These are phyloP conservation scores for Pleurotus salmoneostramineus DNA, from an alignment of 768 basidiomycete genomes.

Conservation along the genomic window DNA sequence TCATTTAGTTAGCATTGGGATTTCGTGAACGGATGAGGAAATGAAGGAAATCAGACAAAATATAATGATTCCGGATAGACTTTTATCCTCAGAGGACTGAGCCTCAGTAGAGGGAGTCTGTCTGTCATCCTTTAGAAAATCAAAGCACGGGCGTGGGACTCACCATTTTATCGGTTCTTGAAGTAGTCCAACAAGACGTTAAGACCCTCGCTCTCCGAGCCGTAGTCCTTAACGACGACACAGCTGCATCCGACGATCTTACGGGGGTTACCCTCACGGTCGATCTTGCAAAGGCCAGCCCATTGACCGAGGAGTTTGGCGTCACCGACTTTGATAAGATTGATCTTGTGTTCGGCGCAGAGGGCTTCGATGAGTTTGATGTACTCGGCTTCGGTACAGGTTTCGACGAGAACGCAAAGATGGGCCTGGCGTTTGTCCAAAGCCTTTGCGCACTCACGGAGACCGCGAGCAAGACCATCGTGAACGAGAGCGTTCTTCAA, in stretches of 20 bases:
- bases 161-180: conserved; percentile 76
- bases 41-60: conserved; percentile 53
- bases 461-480: conserved; percentile 96
- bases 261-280: conserved; percentile 96
- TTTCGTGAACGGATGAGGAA: neutral
- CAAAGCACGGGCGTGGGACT: conserved; percentile 16
- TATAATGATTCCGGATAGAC: conserved; percentile 92
- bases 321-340: conserved; percentile 98
- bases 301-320: conserved; percentile 97
- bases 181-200: conserved; percentile 95
- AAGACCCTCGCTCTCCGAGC: conserved; percentile 90
- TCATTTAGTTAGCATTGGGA: too few species aligned
- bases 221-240: conserved; percentile 98
- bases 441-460: conserved; percentile 96
- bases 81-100: conserved; percentile 59
- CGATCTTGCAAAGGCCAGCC: conserved; percentile 99
- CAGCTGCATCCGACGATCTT: conserved; percentile 93
- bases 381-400: conserved; percentile 98
- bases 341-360: conserved; percentile 99
- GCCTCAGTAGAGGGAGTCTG: conserved; percentile 93
- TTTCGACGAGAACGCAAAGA: conserved; percentile 98
- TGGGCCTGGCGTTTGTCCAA: conserved; percentile 99
- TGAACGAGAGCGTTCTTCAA: conserved; percentile 98
- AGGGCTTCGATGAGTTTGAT: conserved; percentile 99
- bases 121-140: conserved; percentile 59